Evolutionary conservation across 257 asterid genomes (phyloP), one percentile per base, ranked within the genome.

Genomic region (Ehretia macrophylla): DNA sequence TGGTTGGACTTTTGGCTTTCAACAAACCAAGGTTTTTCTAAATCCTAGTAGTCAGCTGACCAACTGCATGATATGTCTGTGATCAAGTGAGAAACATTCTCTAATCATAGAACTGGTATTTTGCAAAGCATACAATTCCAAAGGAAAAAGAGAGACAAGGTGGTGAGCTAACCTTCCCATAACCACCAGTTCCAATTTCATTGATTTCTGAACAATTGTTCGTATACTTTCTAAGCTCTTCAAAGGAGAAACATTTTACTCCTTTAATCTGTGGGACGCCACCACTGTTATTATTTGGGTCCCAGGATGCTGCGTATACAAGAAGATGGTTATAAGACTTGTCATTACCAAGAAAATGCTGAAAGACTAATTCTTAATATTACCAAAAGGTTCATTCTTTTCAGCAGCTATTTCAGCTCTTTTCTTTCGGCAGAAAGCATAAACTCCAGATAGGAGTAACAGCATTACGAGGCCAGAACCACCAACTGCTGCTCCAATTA

Each of bases 321-420:
- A 42, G 10, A 65, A 68, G 52, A 18, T 14, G 50, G 57, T 61
- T 61, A 35, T 18, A 20, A 58, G 38, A 72, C 16, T 14, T 44
- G 38, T 75, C 11, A 10, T 11, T 42, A 42, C 3, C 47, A 10
- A 10, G 8, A 42, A 42, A 1, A 39, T 17, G 10, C 38, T 21
- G 18, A 49, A 17, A 47, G 58, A 10, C 45, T 17, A 20, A 42
- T 58, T 37, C 65, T 32, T 22, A 63, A 45, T 37, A 62, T 59
- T 82, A 87, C 97, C 90, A 66, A 90, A 90, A 63, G 97, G 97
- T 71, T 90, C 79, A 12, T 55, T 74, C 76, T 84, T 79, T 81
- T 79, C 81, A 18, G 69, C 62, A 62, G 97, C 95, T n/a, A 68
- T 59, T 72, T 78, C 86, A 54, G 95, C 97, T 70, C 84, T 65